Base-by-base conservation (phyloP, 2,329 filamentous ascomycete species). In the Phialocephala subalpina region DNA sequence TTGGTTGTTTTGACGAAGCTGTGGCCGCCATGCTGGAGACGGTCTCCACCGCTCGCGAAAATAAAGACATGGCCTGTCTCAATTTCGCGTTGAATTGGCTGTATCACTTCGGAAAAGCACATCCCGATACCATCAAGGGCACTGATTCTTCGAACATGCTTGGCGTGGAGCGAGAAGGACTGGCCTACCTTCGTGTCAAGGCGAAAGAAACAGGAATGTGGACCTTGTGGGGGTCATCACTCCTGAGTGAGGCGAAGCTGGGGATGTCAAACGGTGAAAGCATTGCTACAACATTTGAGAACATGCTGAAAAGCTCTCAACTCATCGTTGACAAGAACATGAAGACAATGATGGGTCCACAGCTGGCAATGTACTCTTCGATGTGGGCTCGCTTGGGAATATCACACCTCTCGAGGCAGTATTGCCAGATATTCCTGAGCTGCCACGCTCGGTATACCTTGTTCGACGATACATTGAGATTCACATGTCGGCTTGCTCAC, bases 11-110 rank as follows among this genome's bases (percentile, higher is more conserved):
- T 77, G 87, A 88, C 47, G 94, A 98, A 79, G 95, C 95, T 6
- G 86, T 98, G n/a, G 88, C 93, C 12, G 92, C 95, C 14, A 97
- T 99, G 89, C 89, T 97, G 52, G 96, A 98, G 78, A 94, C 95
- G 0, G 94, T 99, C 38, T 90, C 94, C 0, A 97, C 94, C n/a
- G 96, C 96, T 0, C 85, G 95, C 68, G 96, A 98, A 78, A 97
- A 97, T 72, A 90, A 94, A 70, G 96, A 99, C 75, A 92, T 93
- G 83, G 90, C 87, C 3, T 98, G 96, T 76, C 84, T 99, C 64
- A 98, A 97, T 78, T 98, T 97, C 79, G 92, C 94, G 36, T 86
- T 99, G 67, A 97, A 94, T 75, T 99, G 96, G 96, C 84, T 98
- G 2, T 97, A 97, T 74, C 93, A 97, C 75, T 97, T 97, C 73